Conservation (phyloP, 768 basidiomycete species). For the Lyophyllum decastes region DNA sequence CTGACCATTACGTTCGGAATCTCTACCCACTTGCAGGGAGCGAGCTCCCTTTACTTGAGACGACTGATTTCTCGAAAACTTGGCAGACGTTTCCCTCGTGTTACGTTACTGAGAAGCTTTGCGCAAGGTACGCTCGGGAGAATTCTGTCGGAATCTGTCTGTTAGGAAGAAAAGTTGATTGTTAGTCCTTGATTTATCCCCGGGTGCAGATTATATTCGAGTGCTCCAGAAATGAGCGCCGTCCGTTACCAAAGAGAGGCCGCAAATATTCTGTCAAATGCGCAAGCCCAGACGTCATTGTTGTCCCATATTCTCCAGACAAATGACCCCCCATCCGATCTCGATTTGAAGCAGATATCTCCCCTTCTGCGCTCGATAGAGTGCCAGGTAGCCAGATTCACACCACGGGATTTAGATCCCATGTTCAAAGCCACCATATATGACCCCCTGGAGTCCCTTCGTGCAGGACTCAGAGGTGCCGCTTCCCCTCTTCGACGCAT, state of each 20-base stretch:
- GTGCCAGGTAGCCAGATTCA: background rate
- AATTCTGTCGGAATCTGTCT: background rate
- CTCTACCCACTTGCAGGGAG: too few species aligned
- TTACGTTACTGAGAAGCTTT: too few species aligned
- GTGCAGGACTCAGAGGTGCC: background rate
- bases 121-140: too few species aligned
- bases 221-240: background rate
- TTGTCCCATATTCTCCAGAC: background rate
- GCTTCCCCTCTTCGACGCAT: background rate
- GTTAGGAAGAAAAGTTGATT: background rate
- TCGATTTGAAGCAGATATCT: background rate
- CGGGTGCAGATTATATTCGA: background rate
- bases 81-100: too few species aligned
- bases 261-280: background rate
- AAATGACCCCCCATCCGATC: conserved; percentile 2
- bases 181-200: background rate
- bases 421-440: background rate
- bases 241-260: background rate
- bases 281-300: background rate
- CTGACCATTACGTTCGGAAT: background rate
- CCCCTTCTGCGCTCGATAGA: background rate
- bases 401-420: background rate
- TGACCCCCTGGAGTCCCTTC: background rate
- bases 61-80: too few species aligned
- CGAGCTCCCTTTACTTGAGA: too few species aligned